Percentiles rank a stretch among this genome's conserved stretches.
These are phyloP conservation scores for Antrodiella citrinella DNA, from an alignment of 768 basidiomycete species.

Conservation along the genomic window DNA sequence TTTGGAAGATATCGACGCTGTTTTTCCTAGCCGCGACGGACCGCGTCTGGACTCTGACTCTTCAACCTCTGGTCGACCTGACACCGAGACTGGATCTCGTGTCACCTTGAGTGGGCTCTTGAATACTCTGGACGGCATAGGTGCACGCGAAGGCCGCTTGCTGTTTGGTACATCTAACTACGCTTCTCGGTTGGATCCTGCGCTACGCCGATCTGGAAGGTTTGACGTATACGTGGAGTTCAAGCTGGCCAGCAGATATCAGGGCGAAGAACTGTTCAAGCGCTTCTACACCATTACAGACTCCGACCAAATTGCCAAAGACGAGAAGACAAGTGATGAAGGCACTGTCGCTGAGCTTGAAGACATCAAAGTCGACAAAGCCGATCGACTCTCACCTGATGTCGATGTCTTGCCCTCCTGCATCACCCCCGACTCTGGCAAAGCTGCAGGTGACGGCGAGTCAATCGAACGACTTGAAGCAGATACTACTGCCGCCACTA, in stretches of 20 bases:
- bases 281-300: slow-evolving; percentile 45
- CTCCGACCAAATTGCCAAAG: slow-evolving; percentile 11
- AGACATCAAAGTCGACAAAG: background rate
- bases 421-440: too few relatives aligned
- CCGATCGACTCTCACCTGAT: too few relatives aligned
- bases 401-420: too few relatives aligned
- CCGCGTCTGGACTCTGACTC: slow-evolving; percentile 6
- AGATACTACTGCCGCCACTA: too few relatives aligned
- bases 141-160: slow-evolving; percentile 76
- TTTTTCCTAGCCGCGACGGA: slow-evolving; percentile 36
- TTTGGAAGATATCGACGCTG: slow-evolving; percentile 83
- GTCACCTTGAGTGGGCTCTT: slow-evolving; percentile 68
- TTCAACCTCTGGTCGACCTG: background rate
- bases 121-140: slow-evolving; percentile 74
- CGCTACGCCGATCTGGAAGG: slow-evolving; percentile 68
- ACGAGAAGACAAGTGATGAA: background rate
- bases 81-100: slow-evolving; percentile 18
- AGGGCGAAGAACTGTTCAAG: slow-evolving; percentile 56
- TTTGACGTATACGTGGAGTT: slow-evolving; percentile 79
- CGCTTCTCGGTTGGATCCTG: slow-evolving; percentile 60
- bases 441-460: too few relatives aligned
- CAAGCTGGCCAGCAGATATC: slow-evolving; percentile 61
- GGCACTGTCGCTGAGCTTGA: too few relatives aligned
- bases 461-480: too few relatives aligned
- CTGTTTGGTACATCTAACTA: slow-evolving; percentile 77